Conservation (phyloP, 2,329 filamentous ascomycete species). For the Lasiodiplodia citricola region DNA sequence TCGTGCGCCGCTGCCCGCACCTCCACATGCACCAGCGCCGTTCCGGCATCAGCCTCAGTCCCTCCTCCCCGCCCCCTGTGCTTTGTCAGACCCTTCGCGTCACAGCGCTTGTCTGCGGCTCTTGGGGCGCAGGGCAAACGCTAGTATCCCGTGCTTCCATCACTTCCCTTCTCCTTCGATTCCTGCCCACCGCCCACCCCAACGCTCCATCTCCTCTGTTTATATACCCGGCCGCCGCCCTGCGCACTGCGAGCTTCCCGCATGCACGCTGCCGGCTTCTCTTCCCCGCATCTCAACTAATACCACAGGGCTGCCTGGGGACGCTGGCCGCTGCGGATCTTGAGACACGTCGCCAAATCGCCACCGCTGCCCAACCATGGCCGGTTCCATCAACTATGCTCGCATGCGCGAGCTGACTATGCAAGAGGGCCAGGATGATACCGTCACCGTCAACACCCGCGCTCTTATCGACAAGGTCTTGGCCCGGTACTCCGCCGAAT, state of each 20-base stretch:
- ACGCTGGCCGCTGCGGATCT: background rate
- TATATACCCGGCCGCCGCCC: background rate
- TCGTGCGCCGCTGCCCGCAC: background rate
- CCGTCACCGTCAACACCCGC: slow-evolving; percentile 95
- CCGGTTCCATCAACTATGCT: slow-evolving; percentile 57
- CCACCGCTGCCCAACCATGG: slow-evolving; percentile 33
- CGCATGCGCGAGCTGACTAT: slow-evolving; percentile 86
- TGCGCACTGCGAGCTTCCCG: background rate
- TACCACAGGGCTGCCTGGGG: background rate
- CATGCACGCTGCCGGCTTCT: background rate
- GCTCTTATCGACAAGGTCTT: slow-evolving; percentile 98
- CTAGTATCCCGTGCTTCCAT: background rate
- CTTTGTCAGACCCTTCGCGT: slow-evolving; percentile 7
- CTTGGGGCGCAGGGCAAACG: background rate
- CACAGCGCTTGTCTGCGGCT: background rate
- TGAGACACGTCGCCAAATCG: slow-evolving; percentile 11
- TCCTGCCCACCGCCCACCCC: background rate
- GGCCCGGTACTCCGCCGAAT: slow-evolving; percentile 94
- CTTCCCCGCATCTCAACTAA: background rate
- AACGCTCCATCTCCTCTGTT: background rate
- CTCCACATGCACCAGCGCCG: background rate
- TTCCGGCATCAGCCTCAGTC: slow-evolving; percentile 4
- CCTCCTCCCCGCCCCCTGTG: background rate
- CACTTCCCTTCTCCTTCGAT: background rate
- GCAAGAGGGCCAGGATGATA: slow-evolving; percentile 90